Evolutionary conservation across 1,139 yeast genomes (phyloP).

Genomic region (Candida frijolesensis): DNA sequence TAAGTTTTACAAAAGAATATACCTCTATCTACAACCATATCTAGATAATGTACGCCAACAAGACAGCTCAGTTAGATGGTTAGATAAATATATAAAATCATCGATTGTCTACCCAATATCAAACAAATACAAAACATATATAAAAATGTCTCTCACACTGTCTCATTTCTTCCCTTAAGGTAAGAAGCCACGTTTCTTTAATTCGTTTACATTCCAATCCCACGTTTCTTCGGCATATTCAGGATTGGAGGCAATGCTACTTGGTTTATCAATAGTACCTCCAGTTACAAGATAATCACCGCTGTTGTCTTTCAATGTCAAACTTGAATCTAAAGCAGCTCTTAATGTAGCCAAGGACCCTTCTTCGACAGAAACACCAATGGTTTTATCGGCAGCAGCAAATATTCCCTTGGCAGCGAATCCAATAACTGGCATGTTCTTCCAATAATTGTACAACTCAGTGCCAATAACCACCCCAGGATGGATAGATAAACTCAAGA

Average conservation of each 20-base stretch:
- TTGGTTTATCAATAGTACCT: slow-evolving; percentile 30
- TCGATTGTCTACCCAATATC: neutral
- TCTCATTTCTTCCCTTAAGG: neutral
- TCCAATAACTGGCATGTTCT: slow-evolving; percentile 26
- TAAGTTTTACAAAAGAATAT: too few relatives aligned
- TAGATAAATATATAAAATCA: neutral
- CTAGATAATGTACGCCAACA: neutral
- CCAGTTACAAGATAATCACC: slow-evolving; percentile 41
- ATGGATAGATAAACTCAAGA: slow-evolving; percentile 38
- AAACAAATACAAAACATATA: neutral
- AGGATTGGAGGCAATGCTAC: slow-evolving; percentile 25
- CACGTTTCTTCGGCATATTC: slow-evolving; percentile 30
- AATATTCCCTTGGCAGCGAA: slow-evolving; percentile 19
- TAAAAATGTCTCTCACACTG: neutral
- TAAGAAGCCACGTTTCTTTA: slow-evolving; percentile 25
- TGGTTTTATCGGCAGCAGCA: slow-evolving; percentile 15
- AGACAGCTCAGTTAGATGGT: neutral
- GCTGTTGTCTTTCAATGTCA: slow-evolving; percentile 29
- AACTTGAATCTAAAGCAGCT: slow-evolving; percentile 34
- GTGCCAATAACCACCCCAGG: slow-evolving; percentile 45
- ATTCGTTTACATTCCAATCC: slow-evolving; percentile 30
- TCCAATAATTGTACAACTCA: slow-evolving; percentile 36
- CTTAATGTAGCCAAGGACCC: slow-evolving; percentile 38
- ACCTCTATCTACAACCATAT: too few relatives aligned
- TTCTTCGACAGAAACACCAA: slow-evolving; percentile 36